Evolutionary conservation across 768 basidiomycete species (phyloP), one percentile per base, ranked within the genome.

Genomic region (Pleurotus tuoliensis): DNA sequence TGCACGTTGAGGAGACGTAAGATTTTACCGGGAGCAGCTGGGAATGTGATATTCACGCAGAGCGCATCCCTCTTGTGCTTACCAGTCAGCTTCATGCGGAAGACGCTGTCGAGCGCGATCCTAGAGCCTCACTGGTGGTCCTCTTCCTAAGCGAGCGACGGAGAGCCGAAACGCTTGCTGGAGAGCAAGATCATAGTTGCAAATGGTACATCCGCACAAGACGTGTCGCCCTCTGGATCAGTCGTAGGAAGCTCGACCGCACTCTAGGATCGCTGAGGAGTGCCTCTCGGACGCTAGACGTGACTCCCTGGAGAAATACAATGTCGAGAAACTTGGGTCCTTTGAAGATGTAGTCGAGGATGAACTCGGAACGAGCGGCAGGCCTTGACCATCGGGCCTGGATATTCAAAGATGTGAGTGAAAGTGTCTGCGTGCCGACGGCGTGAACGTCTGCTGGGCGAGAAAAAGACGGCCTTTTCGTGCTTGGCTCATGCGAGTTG

Each of bases 241-340:
- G 71, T 73, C 55, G 54, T 55, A 75, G 64, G 61, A 73, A 72
- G 63, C 49, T 53, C 16, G 55, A 45, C 43, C 71, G 72, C n/a
- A 76, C 67, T 70, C 61, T 71, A 37, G 59, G 18, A 54, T 75
- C 58, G 64, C 55, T 43, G 18, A 76, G 71, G 60, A 75, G 50
- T 66, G 64, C 67, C 3, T 54, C 18, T 13, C 71, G 69, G 58
- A 70, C 71, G 49, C 59, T 58, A 27, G 64, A 45, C 38, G 63
- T 63, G 61, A 75, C 73, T 68, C 74, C 74, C 68, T 75, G 72
- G 62, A 76, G 67, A 63, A 69, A 66, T 39, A 75, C 66, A 50
- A 76, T 71, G 59, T 76, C 72, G 41, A 73, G 67, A 56, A 15
- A 48, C 41, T 66, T 69, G 5, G 62, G 56, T 62, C 60, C 62